Evolutionary conservation across 441 rosid species (phyloP).

Genomic region (Syzygium malaccense): DNA sequence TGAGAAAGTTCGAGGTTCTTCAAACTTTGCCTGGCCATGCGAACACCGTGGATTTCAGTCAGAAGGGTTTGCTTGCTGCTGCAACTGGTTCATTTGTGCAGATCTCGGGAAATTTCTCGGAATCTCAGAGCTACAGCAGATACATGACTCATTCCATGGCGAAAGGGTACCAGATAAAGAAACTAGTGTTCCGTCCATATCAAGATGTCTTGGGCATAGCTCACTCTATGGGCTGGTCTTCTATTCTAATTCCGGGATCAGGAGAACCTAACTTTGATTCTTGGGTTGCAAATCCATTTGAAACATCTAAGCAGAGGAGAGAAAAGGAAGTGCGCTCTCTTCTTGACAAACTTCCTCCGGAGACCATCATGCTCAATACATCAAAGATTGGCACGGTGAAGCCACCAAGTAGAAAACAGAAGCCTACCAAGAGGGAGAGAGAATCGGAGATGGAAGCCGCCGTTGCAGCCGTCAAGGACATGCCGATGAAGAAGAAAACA

Average conservation of each 20-base stretch:
- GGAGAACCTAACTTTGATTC: conserved; percentile 95
- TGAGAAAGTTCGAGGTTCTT: conserved; percentile 70
- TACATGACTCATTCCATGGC: conserved; percentile 78
- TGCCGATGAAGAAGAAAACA: conserved; percentile 54
- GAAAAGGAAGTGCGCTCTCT: conserved; percentile 81
- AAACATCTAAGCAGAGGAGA: conserved; percentile 74
- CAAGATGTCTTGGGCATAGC: conserved; percentile 83
- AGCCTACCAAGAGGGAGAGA: conserved; percentile 40
- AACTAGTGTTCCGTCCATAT: conserved; percentile 71
- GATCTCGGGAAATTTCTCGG: conserved; percentile 42
- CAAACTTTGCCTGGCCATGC: conserved; percentile 70
- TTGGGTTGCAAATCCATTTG: conserved; percentile 90
- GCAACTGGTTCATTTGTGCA: conserved; percentile 66
- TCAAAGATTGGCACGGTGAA: conserved; percentile 73
- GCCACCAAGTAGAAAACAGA: conserved; percentile 48
- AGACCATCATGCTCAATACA: conserved; percentile 84
- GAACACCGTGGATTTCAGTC: conserved; percentile 71
- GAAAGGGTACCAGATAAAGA: conserved; percentile 76
- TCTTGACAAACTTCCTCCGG: conserved; percentile 93
- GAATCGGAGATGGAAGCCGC: conserved; percentile 68
- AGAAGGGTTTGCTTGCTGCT: conserved; percentile 83
- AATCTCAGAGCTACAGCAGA: conserved; percentile 48
- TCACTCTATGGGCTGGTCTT: conserved; percentile 93
- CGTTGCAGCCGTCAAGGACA: conserved; percentile 44
- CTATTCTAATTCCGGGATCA: conserved; percentile 79